Conservation (phyloP, 148 eudicot species). For the Persicaria tinctoria region DNA sequence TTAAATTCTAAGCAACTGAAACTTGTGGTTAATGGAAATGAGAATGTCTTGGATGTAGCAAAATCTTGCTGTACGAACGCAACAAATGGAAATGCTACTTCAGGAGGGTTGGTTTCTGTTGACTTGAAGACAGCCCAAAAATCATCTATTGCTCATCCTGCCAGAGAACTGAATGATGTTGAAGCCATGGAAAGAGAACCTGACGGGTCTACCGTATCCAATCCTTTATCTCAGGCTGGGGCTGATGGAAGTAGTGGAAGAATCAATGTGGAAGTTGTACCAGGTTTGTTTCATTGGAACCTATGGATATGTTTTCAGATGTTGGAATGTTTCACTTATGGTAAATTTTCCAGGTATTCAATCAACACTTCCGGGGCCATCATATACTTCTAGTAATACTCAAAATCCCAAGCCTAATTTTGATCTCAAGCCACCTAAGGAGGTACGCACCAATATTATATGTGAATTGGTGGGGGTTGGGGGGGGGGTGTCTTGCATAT, state of each 20-base stretch:
- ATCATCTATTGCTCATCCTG: constrained; percentile 20
- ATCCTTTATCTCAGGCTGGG: constrained; percentile 29
- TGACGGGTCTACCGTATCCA: constrained; percentile 31
- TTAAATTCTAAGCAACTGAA: constrained; percentile 35
- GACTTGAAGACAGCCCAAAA: constrained; percentile 15
- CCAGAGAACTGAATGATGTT: constrained; percentile 24
- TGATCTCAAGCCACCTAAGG: constrained; percentile 27
- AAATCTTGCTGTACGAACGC: constrained; percentile 26
- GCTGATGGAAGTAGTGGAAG: constrained; percentile 35
- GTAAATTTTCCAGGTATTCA: constrained; percentile 32
- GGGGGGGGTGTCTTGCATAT: background rate
- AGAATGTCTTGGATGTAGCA: constrained; percentile 25
- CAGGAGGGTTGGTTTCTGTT: constrained; percentile 30
- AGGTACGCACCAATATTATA: constrained; percentile 29
- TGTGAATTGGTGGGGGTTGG: background rate
- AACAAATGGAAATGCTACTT: constrained; percentile 33
- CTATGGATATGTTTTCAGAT: background rate
- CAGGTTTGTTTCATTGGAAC: constrained; percentile 22
- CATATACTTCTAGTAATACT: constrained; percentile 29
- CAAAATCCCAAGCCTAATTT: constrained; percentile 35
- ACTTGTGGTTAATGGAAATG: constrained; percentile 33
- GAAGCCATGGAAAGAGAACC: constrained; percentile 25
- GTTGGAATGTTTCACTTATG: constrained; percentile 10
- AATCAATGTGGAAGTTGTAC: constrained; percentile 19
- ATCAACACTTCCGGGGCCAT: constrained; percentile 23